Evolutionary conservation across 208 protist species (phyloP).

Genomic region (Acanthamoeba comandoni): DNA sequence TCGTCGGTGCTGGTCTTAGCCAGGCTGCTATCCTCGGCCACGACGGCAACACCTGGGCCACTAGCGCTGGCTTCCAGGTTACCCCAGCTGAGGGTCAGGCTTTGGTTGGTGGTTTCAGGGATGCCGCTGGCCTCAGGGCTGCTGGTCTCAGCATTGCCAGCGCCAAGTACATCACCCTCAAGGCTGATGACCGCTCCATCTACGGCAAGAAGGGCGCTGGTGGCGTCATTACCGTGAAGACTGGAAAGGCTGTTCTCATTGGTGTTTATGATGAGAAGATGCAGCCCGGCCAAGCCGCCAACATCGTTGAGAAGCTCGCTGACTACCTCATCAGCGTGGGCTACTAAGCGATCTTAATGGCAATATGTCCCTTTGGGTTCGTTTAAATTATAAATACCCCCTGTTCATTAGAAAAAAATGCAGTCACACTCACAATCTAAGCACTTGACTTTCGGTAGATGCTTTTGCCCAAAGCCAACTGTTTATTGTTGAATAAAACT

Average conservation of each 20-base stretch:
- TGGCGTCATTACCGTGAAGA: conserved; percentile 85
- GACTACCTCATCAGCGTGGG: conserved; percentile 86
- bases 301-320: conserved; percentile 87
- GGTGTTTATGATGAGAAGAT: conserved; percentile 84
- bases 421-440: too few relatives aligned
- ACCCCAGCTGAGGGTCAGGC: conserved; percentile 73
- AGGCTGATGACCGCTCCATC: conserved; percentile 80
- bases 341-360: conserved; percentile 79
- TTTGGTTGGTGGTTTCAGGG: conserved; percentile 75
- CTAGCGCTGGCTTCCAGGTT: conserved; percentile 81
- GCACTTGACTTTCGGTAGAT: too few relatives aligned
- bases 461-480: too few relatives aligned
- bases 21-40: conserved; percentile 86
- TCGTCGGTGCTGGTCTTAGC: conserved; percentile 86
- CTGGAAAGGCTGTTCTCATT: conserved; percentile 83
- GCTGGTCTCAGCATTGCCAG: conserved; percentile 83
- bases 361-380: too few relatives aligned
- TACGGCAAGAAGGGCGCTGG: conserved; percentile 86
- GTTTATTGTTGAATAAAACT: too few relatives aligned
- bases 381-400: too few relatives aligned
- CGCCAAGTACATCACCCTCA: conserved; percentile 87
- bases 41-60: conserved; percentile 87
- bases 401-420: too few relatives aligned
- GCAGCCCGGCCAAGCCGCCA: conserved; percentile 83
- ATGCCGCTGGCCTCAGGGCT: conserved; percentile 69